Evolutionary conservation across 768 basidiomycete species (phyloP).

Genomic region (Mycena epipterygia): DNA sequence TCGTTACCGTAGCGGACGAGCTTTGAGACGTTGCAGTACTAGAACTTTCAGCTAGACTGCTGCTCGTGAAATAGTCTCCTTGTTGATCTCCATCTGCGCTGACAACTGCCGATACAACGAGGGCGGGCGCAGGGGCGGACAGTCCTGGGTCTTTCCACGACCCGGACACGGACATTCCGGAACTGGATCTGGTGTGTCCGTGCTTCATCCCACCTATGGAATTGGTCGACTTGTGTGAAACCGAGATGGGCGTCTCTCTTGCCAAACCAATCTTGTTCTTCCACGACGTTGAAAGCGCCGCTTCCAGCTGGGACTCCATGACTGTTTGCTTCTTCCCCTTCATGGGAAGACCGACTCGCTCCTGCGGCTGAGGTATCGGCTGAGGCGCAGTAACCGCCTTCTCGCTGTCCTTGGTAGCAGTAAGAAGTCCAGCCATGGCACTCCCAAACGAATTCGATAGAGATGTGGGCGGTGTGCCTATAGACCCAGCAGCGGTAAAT

Average conservation of each 20-base stretch:
- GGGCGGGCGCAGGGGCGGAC: conserved; percentile 65
- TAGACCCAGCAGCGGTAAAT: conserved; percentile 51
- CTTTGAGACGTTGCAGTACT: conserved; percentile 47
- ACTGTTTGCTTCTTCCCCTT: conserved; percentile 51
- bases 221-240: conserved; percentile 53
- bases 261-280: conserved; percentile 53
- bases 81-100: conserved; percentile 58
- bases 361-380: conserved; percentile 29
- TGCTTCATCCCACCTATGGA: conserved; percentile 43
- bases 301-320: conserved; percentile 48
- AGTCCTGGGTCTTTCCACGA: conserved; percentile 69
- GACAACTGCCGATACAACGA: conserved; percentile 65
- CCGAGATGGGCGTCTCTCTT: conserved; percentile 56
- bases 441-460: conserved; percentile 63
- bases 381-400: conserved; percentile 20
- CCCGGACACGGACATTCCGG: conserved; percentile 51
- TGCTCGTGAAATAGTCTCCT: conserved; percentile 49
- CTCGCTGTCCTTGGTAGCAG: conserved; percentile 48
- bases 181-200: conserved; percentile 54
- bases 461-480: conserved; percentile 73
- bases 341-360: conserved; percentile 47
- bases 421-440: conserved; percentile 56
- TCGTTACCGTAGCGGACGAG: conserved; percentile 58
- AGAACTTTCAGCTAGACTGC: conserved; percentile 37
- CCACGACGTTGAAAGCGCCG: conserved; percentile 55